Base-by-base conservation (phyloP, 108 stramenopile genomes). In the Skeletonema marinoi region DNA sequence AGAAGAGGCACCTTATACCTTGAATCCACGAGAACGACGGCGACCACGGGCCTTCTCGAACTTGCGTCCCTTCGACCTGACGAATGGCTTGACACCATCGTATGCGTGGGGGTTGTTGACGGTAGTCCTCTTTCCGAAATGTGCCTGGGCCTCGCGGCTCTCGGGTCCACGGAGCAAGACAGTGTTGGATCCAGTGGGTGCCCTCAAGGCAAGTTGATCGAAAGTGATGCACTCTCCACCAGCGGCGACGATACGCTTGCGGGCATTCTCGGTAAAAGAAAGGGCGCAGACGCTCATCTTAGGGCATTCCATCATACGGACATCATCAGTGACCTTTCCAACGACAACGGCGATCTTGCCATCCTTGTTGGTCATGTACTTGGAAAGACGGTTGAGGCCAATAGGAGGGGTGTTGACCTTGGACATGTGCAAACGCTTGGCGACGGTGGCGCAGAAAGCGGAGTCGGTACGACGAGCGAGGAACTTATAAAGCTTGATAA, bases 1-100 rank as follows among this genome's bases (percentile, higher is more conserved):
- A 75, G 38, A 32, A 64, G 33, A 39, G 60, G 41, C 17, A 70
- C 51, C 56, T 92, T 97, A 97, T 36, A 98, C 94, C 96, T 98
- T 98, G 97, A 99, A 99, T 65, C 99, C 98, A 77, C 93, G 86
- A 66, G 93, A 95, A 61, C 87, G 82, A 92, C 99, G 97, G 78
- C 98, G 98, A 83, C 98, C 98, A 92, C 99, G 98, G 72, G 99
- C 99, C 76, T 89, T 89, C 92, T 99, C 99, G 92, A 99, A 99
- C 89, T 99, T 99, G 89, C 98, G 93, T 84, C 99, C 99, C 87
- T 98, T 98, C 87, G 92, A 89, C 81, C 98, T 96, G 66, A 98
- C 96, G 80, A 96, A 98, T 17, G 99, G 99, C 91, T 98, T 98
- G 91, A 95, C 94, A 73, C 87, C 89, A 85, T 93, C 92, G 87